Conservation (phyloP, 2,329 filamentous ascomycete genomes). For the Eutypella sp. region DNA sequence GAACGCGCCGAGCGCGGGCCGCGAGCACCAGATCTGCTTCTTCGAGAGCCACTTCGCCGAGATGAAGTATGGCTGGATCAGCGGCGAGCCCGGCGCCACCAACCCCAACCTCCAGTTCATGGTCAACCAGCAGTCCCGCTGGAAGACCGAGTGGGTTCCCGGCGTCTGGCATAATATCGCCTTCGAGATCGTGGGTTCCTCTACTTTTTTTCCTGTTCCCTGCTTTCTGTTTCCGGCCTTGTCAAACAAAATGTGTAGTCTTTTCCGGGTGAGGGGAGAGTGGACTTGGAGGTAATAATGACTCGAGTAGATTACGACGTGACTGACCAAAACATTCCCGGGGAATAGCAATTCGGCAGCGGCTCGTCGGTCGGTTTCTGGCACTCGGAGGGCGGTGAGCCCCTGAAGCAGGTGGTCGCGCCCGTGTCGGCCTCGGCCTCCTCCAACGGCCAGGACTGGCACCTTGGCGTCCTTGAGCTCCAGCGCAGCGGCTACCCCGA, state of each 20-base stretch:
- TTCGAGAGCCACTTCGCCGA: constrained; percentile 73
- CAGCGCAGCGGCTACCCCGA: constrained; percentile 53
- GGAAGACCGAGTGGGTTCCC: constrained; percentile 57
- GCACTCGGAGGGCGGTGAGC: constrained; percentile 59
- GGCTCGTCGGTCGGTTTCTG: constrained; percentile 59
- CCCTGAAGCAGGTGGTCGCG: constrained; percentile 55
- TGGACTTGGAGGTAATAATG: not conserved
- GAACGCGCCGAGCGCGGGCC: constrained; percentile 56
- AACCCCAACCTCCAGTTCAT: constrained; percentile 60
- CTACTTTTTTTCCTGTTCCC: not conserved
- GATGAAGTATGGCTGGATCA: constrained; percentile 64
- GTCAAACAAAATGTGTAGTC: not conserved
- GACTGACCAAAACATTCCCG: too few relatives aligned
- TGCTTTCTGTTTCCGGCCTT: not conserved
- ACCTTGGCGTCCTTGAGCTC: constrained; percentile 65
- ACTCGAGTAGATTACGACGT: too few relatives aligned
- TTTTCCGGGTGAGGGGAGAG: not conserved
- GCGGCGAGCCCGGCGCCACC: constrained; percentile 38
- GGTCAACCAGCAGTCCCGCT: constrained; percentile 56
- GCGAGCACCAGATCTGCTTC: constrained; percentile 62
- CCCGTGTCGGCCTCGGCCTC: constrained; percentile 56
- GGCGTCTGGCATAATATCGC: constrained; percentile 71
- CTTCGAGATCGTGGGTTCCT: constrained; percentile 53
- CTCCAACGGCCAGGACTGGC: constrained; percentile 68
- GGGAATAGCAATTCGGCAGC: constrained; percentile 41